Evolutionary conservation across 129 eudicot species (phyloP), one percentile per base, ranked within the genome.

Genomic region (Pulicaria dysenterica): DNA sequence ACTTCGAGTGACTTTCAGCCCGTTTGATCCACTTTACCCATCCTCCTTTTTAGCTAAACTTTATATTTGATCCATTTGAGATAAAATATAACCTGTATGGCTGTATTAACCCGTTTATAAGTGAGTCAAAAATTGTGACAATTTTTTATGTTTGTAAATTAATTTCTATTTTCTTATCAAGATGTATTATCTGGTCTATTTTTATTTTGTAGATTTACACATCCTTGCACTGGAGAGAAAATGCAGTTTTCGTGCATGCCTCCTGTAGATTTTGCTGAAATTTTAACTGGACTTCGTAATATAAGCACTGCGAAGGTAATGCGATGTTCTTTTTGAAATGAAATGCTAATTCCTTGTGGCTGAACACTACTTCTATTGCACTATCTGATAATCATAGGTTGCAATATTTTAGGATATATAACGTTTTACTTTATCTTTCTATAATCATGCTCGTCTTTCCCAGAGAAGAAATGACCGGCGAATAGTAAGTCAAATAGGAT

Each of bases 251-350:
- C 96, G 43, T 79, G 92, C 86, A 65, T 81, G 74, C 98, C 98
- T 17, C 98, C 98, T 59, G 74, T 75, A 14, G 98, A 93, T 84
- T 93, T 93, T 84, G 85, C 98, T 47, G 91, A 83, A 76, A 73
- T 84, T 57, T 49, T 89, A 74, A 83, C 87, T 0, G 80, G 77
- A 55, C 89, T 93, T n/a, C 96, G 96, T 43, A 79, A 73, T 19
- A 73, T 87, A 66, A 79, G 84, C 64, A 71, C 79, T 17, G 70
- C 85, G 60, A 86, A 89, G 89, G 91, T 85, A 72, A 64, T 34
- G 11, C 34, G 37, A 38, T 36, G n/a, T 7, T 41, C 0, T 9
- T 67, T 65, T 46, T 51, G 4, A 6, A 6, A 42, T 24, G 31
- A 44, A 9, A 43, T 2, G 43, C 4, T 14, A 44, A 43, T 42